These are phyloP conservation scores for Diaporthe eres DNA, from an alignment of 2,329 filamentous ascomycete species.

Conservation along the genomic window DNA sequence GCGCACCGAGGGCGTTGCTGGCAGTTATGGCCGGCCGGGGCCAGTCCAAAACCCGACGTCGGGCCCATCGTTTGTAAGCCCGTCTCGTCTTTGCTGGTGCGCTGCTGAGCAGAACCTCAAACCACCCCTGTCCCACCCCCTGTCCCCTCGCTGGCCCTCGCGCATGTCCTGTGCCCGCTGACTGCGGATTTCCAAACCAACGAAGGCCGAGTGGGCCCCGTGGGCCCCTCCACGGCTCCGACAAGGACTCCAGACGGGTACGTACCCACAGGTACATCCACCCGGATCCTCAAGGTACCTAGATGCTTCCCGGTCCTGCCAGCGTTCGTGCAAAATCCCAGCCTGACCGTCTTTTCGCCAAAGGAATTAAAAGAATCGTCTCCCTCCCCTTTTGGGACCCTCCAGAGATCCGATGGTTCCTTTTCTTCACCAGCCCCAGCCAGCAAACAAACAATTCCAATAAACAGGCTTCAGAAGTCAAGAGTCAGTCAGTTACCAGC, in stretches of 20 bases:
- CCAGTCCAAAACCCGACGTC: constrained; percentile 41
- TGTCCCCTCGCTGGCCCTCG: constrained; percentile 8
- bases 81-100: constrained; percentile 8
- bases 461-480: constrained; percentile 1
- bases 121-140: constrained; percentile 24
- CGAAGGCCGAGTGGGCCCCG: constrained; percentile 42
- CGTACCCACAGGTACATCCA: constrained; percentile 31
- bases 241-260: constrained; percentile 34
- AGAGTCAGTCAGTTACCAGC: constrained; percentile 6
- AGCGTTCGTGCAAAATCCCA: constrained; percentile 33
- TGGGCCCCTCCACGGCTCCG: constrained; percentile 40
- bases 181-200: constrained; percentile 41
- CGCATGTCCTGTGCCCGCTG: constrained; percentile 36
- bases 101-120: constrained; percentile 21
- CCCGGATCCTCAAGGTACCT: constrained; percentile 12
- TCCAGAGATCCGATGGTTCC: background rate
- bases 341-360: constrained; percentile 38
- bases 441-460: constrained; percentile 8
- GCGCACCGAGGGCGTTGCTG: background rate
- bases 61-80: constrained; percentile 40
- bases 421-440: constrained; percentile 20
- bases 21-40: constrained; percentile 39
- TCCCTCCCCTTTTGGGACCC: constrained; percentile 35
- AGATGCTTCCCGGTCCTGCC: constrained; percentile 27
- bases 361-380: constrained; percentile 41